Evolutionary conservation across 345 rosid species (phyloP), one percentile per base, ranked within the genome.

Genomic region (Salix arbutifolia): DNA sequence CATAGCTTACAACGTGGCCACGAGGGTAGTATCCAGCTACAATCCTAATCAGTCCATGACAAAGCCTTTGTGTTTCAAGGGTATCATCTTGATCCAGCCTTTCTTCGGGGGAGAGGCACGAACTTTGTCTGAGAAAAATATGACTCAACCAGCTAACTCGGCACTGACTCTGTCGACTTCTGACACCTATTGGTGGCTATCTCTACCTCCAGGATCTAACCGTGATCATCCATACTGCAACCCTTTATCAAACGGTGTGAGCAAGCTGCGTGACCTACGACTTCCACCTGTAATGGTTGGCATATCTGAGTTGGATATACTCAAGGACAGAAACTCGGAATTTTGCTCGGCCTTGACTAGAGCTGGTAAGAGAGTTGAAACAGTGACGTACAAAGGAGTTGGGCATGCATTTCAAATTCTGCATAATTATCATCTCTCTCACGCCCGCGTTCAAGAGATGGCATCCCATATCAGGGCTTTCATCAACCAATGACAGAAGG

Each of bases 391-490:
- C 80, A 89, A 81, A 73, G 90, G 94, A 69, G 94, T 92, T 77
- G 94, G 94, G 13, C 94, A 92, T 78, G 94, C 92, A 62, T 92
- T 92, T 81, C 94, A 92, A 68, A 50, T 89, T 74, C 90, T 90
- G 28, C 83, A 83, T 35, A 84, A 81, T 56, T 88, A 84, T 75
- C 83, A 42, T 0, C 23, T 30, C 58, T 83, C 92, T 46, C 90
- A 86, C 56, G 74, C 79, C 65, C 82, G 90, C 79, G 70, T 74
- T 71, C 90, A 84, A 44, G 94, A 90, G 77, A 87, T 89, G 94
- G 69, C 88, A 81, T 86, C 85, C 66, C 89, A 86, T 83, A 75
- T 92, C 53, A 89, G 79, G 71, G 74, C 84, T 66, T 92, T 92
- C 84, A 81, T 87, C 77, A 80, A 80, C 71, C 74, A 65, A 64